A percentile compares a stretch with the other conserved stretches of the same genome.
These are phyloP conservation scores for Lecanosticta acicola DNA, from an alignment of 2,329 filamentous ascomycete genomes.

Conservation along the genomic window DNA sequence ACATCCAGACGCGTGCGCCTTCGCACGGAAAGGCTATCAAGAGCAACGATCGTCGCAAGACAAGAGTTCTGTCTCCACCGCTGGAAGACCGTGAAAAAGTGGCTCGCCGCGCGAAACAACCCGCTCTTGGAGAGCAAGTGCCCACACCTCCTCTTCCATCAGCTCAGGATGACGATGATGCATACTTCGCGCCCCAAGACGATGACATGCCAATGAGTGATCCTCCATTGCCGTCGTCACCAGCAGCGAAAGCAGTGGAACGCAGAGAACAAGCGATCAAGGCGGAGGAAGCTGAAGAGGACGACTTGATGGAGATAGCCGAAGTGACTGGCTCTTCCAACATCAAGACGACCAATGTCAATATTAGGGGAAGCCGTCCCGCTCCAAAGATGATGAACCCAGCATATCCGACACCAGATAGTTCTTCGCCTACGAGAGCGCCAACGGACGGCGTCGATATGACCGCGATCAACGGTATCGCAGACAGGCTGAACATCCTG, in stretches of 20 bases:
- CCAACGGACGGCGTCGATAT: slow-evolving; percentile 58
- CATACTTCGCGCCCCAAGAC: slow-evolving; percentile 50
- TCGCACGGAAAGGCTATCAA: slow-evolving; percentile 59
- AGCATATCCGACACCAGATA: slow-evolving; percentile 63
- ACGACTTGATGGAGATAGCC: slow-evolving; percentile 78
- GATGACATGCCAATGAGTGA: slow-evolving; percentile 83
- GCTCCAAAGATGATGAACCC: slow-evolving; percentile 66
- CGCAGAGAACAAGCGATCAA: slow-evolving; percentile 56
- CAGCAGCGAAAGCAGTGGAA: slow-evolving; percentile 42
- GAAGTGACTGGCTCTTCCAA: slow-evolving; percentile 62
- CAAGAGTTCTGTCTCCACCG: slow-evolving; percentile 72
- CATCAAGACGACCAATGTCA: slow-evolving; percentile 66
- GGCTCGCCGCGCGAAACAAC: slow-evolving; percentile 6
- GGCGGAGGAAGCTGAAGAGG: slow-evolving; percentile 65
- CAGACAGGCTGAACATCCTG: slow-evolving; percentile 77
- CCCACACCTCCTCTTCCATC: slow-evolving; percentile 15
- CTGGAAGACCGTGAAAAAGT: slow-evolving; percentile 45
- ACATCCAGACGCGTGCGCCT: slow-evolving; percentile 54
- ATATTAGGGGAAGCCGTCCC: slow-evolving; percentile 74
- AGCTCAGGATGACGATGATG: slow-evolving; percentile 46
- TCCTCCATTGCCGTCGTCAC: slow-evolving; percentile 72
- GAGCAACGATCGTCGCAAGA: slow-evolving; percentile 70
- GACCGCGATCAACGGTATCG: slow-evolving; percentile 83
- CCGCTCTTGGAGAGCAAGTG: slow-evolving; percentile 15
- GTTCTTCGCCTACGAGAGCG: slow-evolving; percentile 67